phyloP scores from a whole-genome alignment of 352 stramenopile species.

The Elongisporangium prolatum region DNA sequence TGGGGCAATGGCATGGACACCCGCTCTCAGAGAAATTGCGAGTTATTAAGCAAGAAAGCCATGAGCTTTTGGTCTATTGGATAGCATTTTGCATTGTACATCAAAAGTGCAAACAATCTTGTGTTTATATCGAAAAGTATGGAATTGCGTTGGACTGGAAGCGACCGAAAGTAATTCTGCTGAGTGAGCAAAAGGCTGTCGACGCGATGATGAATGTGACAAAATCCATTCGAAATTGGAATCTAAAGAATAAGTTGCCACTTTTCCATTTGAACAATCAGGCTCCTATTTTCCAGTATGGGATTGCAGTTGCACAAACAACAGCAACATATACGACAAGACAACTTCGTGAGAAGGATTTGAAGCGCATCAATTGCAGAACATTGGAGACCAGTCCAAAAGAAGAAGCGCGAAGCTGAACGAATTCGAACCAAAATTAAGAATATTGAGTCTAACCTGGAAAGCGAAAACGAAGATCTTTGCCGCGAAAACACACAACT shows the following conservation, averaged over 20 bases:
- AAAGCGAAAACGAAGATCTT: not conserved
- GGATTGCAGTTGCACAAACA: too few relatives aligned
- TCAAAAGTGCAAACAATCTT: slow-evolving; percentile 9
- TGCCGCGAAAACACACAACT: not conserved
- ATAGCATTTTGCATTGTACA: slow-evolving; percentile 40
- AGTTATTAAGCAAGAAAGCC: slow-evolving; percentile 31
- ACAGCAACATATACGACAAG: not conserved
- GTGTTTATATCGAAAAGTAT: slow-evolving; percentile 18
- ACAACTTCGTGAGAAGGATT: slow-evolving; percentile 4
- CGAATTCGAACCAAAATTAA: slow-evolving; percentile 8
- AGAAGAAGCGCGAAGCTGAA: slow-evolving; percentile 8
- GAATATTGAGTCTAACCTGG: not conserved
- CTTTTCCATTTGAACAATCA: too few relatives aligned
- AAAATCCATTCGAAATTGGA: too few relatives aligned
- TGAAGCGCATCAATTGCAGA: slow-evolving; percentile 6
- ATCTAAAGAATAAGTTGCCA: too few relatives aligned
- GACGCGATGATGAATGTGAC: too few relatives aligned
- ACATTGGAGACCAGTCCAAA: slow-evolving; percentile 12
- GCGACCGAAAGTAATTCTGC: too few relatives aligned
- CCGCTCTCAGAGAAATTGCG: slow-evolving; percentile 11
- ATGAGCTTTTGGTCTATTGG: slow-evolving; percentile 35
- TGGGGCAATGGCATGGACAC: slow-evolving; percentile 10
- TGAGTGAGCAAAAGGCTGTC: too few relatives aligned
- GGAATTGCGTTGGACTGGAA: too few relatives aligned
- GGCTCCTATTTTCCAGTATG: too few relatives aligned